Evolutionary conservation across 2,329 filamentous ascomycete species (phyloP), one percentile per base, ranked within the genome.

Genomic region (Periconia sp.): DNA sequence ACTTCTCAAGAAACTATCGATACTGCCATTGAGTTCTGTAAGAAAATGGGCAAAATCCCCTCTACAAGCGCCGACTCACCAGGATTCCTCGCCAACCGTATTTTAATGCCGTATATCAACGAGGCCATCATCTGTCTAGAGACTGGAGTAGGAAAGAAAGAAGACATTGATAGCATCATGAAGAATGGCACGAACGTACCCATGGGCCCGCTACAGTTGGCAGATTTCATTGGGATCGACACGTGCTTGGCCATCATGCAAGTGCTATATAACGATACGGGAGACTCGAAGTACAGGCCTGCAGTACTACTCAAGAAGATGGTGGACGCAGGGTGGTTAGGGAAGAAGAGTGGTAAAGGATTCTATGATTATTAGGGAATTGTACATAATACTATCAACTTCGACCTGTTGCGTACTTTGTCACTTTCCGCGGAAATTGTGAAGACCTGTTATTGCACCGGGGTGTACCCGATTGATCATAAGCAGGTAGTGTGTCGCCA

Each of bases 81-180:
- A 0, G 94, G 94, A 1, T 99, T 99, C 77, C 78, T 99, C 17
- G 94, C 94, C 22, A 99, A 99, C 71, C 82, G 94, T 8, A 99
- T 99, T 49, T 76, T 99, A 46, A 99, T 99, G 94, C 94, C 94
- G 0, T 99, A 99, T 69, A 96, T 99, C 77, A 99, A 99, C 69
- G 94, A 99, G 75, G 94, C 95, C 7, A 80, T 99, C 57, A 92
- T 96, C 53, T 99, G 94, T 71, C 78, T 99, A 11, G 94, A 99
- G 75, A 96, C 94, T 0, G 89, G 89, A 3, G 85, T 99, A 0
- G 94, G 94, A 13, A 81, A 83, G 52, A 87, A 88, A 57, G 92
- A 97, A 64, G 88, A 92, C 52, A 99, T 99, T 55, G 94, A 99
- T 66, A 86, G 82, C 54, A 99, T 99, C 61, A 99, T 99, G 94